These are phyloP conservation scores for Boletus reticulatus DNA, from an alignment of 768 basidiomycete genomes.

Conservation along the genomic window DNA sequence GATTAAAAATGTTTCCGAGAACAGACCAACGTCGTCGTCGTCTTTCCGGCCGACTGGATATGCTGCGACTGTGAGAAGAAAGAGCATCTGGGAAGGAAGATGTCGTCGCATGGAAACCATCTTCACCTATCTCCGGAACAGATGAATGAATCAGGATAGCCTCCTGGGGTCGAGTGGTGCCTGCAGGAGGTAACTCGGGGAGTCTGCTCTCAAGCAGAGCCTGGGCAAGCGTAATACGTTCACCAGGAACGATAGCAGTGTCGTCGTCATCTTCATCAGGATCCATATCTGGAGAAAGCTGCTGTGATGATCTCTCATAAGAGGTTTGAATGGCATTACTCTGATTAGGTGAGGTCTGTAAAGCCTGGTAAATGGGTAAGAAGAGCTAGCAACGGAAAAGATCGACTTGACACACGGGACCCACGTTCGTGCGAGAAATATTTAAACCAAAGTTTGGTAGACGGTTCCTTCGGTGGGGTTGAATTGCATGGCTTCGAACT, in stretches of 20 bases:
- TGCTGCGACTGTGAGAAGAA: conserved; percentile 31
- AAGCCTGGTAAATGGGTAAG: conserved; percentile 62
- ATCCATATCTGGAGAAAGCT: conserved; percentile 38
- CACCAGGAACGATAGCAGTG: conserved; percentile 40
- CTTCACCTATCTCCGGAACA: conserved; percentile 39
- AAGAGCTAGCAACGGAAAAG: conserved; percentile 65
- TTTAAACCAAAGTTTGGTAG: conserved; percentile 70
- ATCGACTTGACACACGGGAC: conserved; percentile 37
- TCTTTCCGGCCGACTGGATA: conserved; percentile 34
- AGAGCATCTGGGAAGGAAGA: conserved; percentile 48
- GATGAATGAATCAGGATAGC: conserved; percentile 61
- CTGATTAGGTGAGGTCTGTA: conserved; percentile 43
- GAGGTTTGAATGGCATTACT: conserved; percentile 20
- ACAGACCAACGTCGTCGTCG: conserved; percentile 73
- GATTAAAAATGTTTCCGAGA: conserved; percentile 46
- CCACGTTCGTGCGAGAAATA: conserved; percentile 35
- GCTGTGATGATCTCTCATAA: conserved; percentile 30
- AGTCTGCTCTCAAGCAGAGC: conserved; percentile 77
- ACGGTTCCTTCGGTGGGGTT: conserved; percentile 46
- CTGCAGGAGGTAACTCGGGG: conserved; percentile 70
- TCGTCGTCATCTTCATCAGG: conserved; percentile 60
- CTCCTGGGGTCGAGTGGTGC: conserved; percentile 62
- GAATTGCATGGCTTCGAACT: conserved; percentile 28
- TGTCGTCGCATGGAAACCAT: conserved; percentile 42
- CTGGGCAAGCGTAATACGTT: conserved; percentile 69